These are phyloP conservation scores for Schizothecium vesticola DNA, from an alignment of 495 filamentous ascomycete genomes.

Conservation along the genomic window DNA sequence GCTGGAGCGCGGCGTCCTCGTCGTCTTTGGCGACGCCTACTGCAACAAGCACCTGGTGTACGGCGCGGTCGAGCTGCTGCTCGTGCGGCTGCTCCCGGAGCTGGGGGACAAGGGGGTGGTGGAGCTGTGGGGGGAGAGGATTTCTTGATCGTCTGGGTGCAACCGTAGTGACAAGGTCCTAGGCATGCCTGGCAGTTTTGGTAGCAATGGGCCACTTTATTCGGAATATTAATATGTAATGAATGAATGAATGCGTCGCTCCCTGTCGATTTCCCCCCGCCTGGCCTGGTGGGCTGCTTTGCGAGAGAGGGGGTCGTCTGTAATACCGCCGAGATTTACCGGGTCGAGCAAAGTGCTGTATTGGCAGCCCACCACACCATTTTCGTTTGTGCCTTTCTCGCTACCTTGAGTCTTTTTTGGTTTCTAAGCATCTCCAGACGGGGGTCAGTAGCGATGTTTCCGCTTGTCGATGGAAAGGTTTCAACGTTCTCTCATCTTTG, in stretches of 20 bases:
- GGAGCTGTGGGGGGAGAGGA: constrained; percentile 68
- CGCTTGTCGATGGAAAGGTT: neutral
- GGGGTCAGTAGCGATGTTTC: neutral
- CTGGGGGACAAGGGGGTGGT: constrained; percentile 64
- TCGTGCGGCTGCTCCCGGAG: constrained; percentile 80
- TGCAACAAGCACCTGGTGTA: constrained; percentile 88
- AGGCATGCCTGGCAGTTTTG: too few species aligned
- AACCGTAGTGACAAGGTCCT: too few species aligned
- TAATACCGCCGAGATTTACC: neutral
- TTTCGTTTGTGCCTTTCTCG: neutral
- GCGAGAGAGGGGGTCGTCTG: neutral
- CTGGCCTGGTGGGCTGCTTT: neutral
- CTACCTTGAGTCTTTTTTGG: neutral
- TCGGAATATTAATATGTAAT: neutral
- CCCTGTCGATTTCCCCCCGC: neutral
- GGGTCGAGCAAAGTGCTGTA: neutral
- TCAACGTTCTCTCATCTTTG: too few species aligned
- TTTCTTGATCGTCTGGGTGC: constrained; percentile 38
- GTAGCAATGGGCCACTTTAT: neutral
- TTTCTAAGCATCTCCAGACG: too few species aligned
- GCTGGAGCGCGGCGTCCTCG: constrained; percentile 55
- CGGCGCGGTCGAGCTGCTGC: constrained; percentile 65
- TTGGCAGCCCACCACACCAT: neutral
- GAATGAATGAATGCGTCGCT: neutral
- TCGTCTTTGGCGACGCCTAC: constrained; percentile 73